phyloP scores from a whole-genome alignment of 345 rosid species.

The Pistacia integerrima region DNA sequence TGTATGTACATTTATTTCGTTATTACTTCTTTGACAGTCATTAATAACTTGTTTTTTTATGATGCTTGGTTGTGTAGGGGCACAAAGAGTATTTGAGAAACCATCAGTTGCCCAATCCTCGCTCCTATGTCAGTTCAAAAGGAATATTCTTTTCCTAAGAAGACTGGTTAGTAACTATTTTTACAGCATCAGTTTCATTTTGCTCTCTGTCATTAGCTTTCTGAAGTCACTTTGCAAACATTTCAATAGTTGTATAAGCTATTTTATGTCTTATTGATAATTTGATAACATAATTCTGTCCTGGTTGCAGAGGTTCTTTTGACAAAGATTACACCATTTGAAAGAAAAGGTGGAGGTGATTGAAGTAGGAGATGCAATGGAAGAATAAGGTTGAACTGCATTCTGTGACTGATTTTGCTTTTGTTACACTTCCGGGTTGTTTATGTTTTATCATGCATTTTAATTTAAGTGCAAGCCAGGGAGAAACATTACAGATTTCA shows the following conservation, averaged over 20 bases:
- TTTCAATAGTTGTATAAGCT: background rate
- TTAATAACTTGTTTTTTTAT: background rate
- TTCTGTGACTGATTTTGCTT: no score
- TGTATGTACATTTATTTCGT: background rate
- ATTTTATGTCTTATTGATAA: background rate
- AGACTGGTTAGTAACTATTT: slow-evolving; percentile 50
- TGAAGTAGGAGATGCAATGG: slow-evolving; percentile 24
- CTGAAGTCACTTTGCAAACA: background rate
- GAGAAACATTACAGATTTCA: background rate
- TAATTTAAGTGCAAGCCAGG: background rate
- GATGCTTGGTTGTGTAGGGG: slow-evolving; percentile 43
- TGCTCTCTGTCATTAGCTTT: background rate
- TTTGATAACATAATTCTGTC: background rate
- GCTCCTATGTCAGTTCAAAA: slow-evolving; percentile 53
- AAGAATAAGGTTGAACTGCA: slow-evolving; percentile 9
- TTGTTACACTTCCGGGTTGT: background rate
- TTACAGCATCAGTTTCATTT: background rate
- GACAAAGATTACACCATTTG: slow-evolving; percentile 10
- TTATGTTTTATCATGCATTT: background rate
- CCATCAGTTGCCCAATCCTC: slow-evolving; percentile 70
- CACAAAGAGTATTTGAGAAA: slow-evolving; percentile 71
- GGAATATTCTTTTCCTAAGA: slow-evolving; percentile 63
- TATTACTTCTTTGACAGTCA: background rate
- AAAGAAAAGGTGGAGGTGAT: background rate
- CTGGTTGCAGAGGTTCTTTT: slow-evolving; percentile 22